phyloP scores from a whole-genome alignment of 768 basidiomycete genomes.

The Hericium rajendrae region DNA sequence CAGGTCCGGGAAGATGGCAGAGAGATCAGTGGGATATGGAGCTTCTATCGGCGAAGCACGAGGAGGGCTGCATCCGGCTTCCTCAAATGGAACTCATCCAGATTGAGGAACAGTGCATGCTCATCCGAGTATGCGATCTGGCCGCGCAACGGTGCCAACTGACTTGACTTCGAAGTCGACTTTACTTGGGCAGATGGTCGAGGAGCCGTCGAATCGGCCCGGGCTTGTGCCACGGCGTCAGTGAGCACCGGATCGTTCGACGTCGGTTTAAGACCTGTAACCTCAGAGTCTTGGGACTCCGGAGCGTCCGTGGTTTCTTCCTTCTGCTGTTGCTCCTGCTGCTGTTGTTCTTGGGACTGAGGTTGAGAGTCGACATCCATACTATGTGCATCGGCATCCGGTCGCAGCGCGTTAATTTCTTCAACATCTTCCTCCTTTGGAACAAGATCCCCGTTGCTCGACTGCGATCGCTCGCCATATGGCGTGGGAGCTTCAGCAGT shows the following conservation, averaged over 20 bases:
- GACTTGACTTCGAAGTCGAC: slow-evolving; percentile 32
- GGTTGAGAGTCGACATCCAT: slow-evolving; percentile 27
- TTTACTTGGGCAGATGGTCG: not conserved
- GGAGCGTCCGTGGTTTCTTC: not conserved
- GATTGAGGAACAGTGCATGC: slow-evolving; percentile 43
- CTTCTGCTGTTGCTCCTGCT: not conserved
- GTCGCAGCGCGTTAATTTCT: slow-evolving; percentile 34
- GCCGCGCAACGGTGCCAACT: slow-evolving; percentile 51
- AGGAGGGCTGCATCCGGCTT: slow-evolving; percentile 3
- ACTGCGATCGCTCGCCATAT: slow-evolving; percentile 20
- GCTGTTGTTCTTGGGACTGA: not conserved
- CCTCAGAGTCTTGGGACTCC: not conserved
- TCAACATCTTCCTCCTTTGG: slow-evolving; percentile 52
- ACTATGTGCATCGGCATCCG: slow-evolving; percentile 19
- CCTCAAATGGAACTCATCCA: slow-evolving; percentile 33
- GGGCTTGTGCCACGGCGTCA: not conserved
- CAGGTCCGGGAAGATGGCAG: slow-evolving; percentile 80
- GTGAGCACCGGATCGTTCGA: slow-evolving; percentile 9
- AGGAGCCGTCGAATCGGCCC: not conserved
- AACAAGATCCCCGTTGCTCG: slow-evolving; percentile 27
- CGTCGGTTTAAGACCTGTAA: slow-evolving; percentile 7
- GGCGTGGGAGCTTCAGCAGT: slow-evolving; percentile 29
- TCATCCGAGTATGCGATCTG: slow-evolving; percentile 38
- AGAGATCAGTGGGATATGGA: slow-evolving; percentile 37
- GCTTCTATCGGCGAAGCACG: slow-evolving; percentile 15